Evolutionary conservation across 768 basidiomycete species (phyloP).

Genomic region (Leccinum imitatum): DNA sequence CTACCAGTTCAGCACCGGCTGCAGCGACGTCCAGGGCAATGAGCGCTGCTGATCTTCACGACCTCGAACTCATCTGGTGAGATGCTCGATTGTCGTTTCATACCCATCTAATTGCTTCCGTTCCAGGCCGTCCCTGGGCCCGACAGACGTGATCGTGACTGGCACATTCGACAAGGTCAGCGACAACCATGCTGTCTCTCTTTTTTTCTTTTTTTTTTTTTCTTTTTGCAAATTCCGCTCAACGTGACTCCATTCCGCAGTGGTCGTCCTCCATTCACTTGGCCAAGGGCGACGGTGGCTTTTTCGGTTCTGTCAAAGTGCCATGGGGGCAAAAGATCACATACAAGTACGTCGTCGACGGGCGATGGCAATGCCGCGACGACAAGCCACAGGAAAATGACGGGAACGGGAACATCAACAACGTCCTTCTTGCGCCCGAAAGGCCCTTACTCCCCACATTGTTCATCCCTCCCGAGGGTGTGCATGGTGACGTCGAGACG

Average conservation of each 20-base stretch:
- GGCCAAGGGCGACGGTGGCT: constrained; percentile 51
- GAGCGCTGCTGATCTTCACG: constrained; percentile 42
- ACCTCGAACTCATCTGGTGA: constrained; percentile 55
- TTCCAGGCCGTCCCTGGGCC: constrained; percentile 57
- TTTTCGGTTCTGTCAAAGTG: constrained; percentile 51
- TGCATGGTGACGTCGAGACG: constrained; percentile 16
- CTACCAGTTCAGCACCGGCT: constrained; percentile 20
- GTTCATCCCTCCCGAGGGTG: neutral
- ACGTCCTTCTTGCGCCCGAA: constrained; percentile 56
- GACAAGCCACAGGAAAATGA: constrained; percentile 63
- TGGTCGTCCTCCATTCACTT: constrained; percentile 63
- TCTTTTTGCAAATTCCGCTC: constrained; percentile 1
- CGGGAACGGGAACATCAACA: constrained; percentile 65
- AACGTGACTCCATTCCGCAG: constrained; percentile 31
- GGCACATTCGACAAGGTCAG: constrained; percentile 79
- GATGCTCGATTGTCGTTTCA: constrained; percentile 13
- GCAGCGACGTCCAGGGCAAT: constrained; percentile 27
- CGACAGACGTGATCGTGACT: constrained; percentile 63
- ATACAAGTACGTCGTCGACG: constrained; percentile 85
- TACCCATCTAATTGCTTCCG: constrained; percentile 9
- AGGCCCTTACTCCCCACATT: constrained; percentile 34
- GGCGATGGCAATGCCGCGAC: constrained; percentile 55
- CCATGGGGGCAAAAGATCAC: constrained; percentile 62
- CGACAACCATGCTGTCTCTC: neutral
- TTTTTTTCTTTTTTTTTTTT: neutral